Conservation (phyloP, 208 protist species). For the Angomonas deanei region DNA sequence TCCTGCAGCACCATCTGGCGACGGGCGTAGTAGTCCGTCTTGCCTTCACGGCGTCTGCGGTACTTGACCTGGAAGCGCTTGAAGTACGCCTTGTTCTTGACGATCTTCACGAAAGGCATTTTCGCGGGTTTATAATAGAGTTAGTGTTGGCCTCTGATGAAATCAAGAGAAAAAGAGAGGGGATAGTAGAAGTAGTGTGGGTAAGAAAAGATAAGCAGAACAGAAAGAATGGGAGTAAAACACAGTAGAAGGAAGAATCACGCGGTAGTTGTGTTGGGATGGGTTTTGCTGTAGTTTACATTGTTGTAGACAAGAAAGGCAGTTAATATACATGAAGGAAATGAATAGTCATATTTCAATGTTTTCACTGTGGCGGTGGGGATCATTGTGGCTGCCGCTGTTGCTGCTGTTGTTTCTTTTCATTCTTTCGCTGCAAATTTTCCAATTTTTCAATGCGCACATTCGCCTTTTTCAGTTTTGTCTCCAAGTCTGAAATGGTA, state of each 20-base stretch:
- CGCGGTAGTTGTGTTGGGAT: conserved; percentile 7
- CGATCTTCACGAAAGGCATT: conserved; percentile 88
- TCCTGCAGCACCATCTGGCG: conserved; percentile 96
- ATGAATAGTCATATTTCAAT: no score
- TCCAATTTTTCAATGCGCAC: conserved; percentile 28
- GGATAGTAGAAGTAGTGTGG: background rate
- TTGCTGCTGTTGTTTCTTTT: background rate
- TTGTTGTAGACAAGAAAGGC: no score
- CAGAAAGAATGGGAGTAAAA: no score
- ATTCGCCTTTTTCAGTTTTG: conserved; percentile 30
- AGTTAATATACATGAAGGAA: no score
- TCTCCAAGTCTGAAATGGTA: conserved; percentile 37
- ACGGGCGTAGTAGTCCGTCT: conserved; percentile 98
- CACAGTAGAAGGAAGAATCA: no score
- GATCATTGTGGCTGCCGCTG: no score
- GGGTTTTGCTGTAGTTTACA: background rate
- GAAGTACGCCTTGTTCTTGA: conserved; percentile 97
- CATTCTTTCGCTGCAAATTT: conserved; percentile 4
- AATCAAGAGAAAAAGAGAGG: background rate
- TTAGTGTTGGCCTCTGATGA: background rate
- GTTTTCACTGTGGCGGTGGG: no score
- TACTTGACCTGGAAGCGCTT: conserved; percentile 98
- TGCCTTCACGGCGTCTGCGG: conserved; percentile 95
- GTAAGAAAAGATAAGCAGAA: conserved; percentile 6
- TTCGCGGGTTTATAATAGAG: background rate